Percentiles rank a stretch among this genome's conserved stretches.
phyloP scores from a whole-genome alignment of 345 rosid genomes.

The Isatis tinctoria region DNA sequence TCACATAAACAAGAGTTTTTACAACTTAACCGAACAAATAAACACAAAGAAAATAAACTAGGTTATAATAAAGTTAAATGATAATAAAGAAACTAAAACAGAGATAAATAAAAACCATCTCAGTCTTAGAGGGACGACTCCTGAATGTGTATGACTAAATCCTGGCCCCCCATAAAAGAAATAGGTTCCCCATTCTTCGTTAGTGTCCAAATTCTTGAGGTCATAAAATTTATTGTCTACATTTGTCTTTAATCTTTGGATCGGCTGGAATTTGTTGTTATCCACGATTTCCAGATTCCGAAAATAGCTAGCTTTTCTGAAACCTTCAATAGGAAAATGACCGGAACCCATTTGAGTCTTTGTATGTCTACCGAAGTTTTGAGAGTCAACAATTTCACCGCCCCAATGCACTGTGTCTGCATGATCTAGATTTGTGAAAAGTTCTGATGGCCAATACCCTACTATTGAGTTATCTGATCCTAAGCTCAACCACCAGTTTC shows the following conservation, averaged over 20 bases:
- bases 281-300: neutral
- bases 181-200: neutral
- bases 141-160: neutral
- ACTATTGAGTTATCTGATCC: neutral
- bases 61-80: neutral
- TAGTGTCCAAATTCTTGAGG: neutral
- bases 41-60: neutral
- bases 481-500: neutral
- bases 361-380: neutral
- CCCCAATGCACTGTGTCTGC: neutral
- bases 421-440: neutral
- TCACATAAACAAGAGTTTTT: neutral
- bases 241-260: neutral
- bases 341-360: neutral
- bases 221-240: neutral
- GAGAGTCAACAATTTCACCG: neutral
- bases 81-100: neutral
- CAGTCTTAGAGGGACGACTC: neutral
- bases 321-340: neutral
- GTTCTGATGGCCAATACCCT: neutral
- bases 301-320: neutral
- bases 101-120: neutral
- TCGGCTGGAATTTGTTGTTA: neutral
- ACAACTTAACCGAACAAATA: neutral
- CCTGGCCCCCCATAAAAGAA: neutral